Base-by-base conservation (phyloP, 2,329 filamentous ascomycete species). In the Macrophomina tecta region DNA sequence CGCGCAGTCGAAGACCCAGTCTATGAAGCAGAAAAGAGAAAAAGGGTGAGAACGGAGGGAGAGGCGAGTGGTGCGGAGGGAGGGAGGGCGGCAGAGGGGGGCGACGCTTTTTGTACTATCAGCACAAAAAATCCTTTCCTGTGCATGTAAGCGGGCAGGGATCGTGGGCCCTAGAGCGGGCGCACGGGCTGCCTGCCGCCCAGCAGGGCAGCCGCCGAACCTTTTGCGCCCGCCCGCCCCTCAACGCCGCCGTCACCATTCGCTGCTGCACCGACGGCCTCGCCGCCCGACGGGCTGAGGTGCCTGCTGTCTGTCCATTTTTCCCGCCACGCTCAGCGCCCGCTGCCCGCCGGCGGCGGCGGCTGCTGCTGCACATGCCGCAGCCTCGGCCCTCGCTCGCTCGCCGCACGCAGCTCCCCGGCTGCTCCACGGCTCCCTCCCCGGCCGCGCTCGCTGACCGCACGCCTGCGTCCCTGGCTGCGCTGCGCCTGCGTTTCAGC, bases 31-130 rank as follows among this genome's bases (percentile, higher is more conserved):
- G 51, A 60, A 66, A 61, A 32, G 36, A 45, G 52, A 45, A 48
- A 66, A 42, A 45, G 46, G 9, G 64, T 32, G 45, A n/a, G 34
- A 14, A 7, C 14, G 42, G 64, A 51, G 64, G 11, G 53, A 60
- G 53, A 42, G 45, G 30, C 28, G 51, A 46, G 52, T 16, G 61
- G 55, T 38, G 63, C 12, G 52, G 51, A 49, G n/a, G 49, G 51
- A 23, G 63, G 34, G 52, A 9, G 52, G 30, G 51, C 16, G 40
- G 48, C 36, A 36, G 46, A 53, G 62, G 62, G 23, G 51, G 62
- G 62, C 62, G n/a, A 49, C 40, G 40, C 63, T 65, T 65, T 65
- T 62, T 62, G 58, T 62, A 62, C 58, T 65, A 65, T 65, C 63
- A 56, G 51, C 63, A 55, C 42, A 58, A 40, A 65, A 65, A 53